Conservation (phyloP, 148 eudicot genomes). For the Amaranthus cruentus region DNA sequence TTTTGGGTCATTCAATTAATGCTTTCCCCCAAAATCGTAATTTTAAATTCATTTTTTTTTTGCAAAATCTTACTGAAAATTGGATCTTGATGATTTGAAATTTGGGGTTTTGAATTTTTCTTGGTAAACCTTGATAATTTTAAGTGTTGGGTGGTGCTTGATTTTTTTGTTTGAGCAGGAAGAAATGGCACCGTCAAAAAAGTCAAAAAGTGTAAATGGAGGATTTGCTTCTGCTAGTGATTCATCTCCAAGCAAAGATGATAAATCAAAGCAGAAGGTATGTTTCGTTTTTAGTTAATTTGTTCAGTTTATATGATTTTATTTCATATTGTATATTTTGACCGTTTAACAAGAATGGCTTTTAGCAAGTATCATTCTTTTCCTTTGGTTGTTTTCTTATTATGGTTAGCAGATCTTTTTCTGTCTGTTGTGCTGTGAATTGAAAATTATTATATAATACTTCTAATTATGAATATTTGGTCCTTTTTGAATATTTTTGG, state of each 20-base stretch:
- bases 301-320: not conserved
- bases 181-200: constrained; percentile 45
- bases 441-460: too few relatives aligned
- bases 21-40: not conserved
- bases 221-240: constrained; percentile 25
- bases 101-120: not conserved
- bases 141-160: not conserved
- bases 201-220: constrained; percentile 36
- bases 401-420: too few relatives aligned
- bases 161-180: not conserved
- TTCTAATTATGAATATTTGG: too few relatives aligned
- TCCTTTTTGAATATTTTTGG: too few relatives aligned
- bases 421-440: too few relatives aligned
- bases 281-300: not conserved
- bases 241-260: constrained; percentile 28
- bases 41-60: not conserved
- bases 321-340: too few relatives aligned
- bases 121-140: not conserved
- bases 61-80: not conserved
- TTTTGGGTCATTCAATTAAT: not conserved
- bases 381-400: too few relatives aligned
- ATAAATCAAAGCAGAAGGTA: constrained; percentile 44
- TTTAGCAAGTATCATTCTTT: too few relatives aligned
- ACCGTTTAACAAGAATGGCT: too few relatives aligned
- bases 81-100: constrained; percentile 2